phyloP scores from a whole-genome alignment of 2,329 filamentous ascomycete genomes.

The Alternaria sp. region DNA sequence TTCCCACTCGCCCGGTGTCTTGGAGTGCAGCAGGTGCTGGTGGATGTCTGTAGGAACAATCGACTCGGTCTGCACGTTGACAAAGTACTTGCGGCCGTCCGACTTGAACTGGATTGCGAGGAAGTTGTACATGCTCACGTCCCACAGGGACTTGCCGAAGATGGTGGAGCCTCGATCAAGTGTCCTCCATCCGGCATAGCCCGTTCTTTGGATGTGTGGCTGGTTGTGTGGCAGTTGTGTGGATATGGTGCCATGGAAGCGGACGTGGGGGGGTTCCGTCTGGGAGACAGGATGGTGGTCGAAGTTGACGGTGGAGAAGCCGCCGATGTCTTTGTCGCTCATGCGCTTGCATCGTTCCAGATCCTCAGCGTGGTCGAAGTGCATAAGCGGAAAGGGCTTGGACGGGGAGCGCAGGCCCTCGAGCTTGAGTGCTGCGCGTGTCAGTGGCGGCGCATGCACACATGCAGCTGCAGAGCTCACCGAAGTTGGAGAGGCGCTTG shows the following conservation, averaged over 20 bases:
- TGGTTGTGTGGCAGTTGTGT: constrained; percentile 78
- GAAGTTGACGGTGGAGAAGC: constrained; percentile 76
- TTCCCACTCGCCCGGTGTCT: constrained; percentile 86
- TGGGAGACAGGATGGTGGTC: constrained; percentile 63
- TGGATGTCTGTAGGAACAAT: constrained; percentile 95
- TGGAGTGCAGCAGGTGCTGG: constrained; percentile 85
- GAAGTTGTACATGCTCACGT: constrained; percentile 87
- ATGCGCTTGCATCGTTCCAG: constrained; percentile 71
- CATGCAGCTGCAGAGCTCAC: constrained; percentile 48
- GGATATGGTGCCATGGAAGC: constrained; percentile 88
- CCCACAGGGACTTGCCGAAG: constrained; percentile 87
- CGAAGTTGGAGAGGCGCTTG: constrained; percentile 61
- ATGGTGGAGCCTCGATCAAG: constrained; percentile 75
- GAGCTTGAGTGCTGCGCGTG: constrained; percentile 66
- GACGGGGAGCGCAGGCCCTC: constrained; percentile 71
- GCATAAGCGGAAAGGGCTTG: constrained; percentile 68
- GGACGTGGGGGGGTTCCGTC: constrained; percentile 69
- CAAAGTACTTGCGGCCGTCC: constrained; percentile 88
- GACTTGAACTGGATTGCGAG: constrained; percentile 88
- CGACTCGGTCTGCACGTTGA: constrained; percentile 94
- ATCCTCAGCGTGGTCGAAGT: constrained; percentile 62
- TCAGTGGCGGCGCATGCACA: constrained; percentile 35
- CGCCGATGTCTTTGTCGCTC: constrained; percentile 85
- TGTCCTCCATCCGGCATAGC: constrained; percentile 91
- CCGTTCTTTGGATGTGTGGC: constrained; percentile 77